Percentiles rank a stretch among this genome's conserved stretches.
Conservation (phyloP, 1,284 basidiomycete species). For the Taiwanofungus camphoratus region DNA sequence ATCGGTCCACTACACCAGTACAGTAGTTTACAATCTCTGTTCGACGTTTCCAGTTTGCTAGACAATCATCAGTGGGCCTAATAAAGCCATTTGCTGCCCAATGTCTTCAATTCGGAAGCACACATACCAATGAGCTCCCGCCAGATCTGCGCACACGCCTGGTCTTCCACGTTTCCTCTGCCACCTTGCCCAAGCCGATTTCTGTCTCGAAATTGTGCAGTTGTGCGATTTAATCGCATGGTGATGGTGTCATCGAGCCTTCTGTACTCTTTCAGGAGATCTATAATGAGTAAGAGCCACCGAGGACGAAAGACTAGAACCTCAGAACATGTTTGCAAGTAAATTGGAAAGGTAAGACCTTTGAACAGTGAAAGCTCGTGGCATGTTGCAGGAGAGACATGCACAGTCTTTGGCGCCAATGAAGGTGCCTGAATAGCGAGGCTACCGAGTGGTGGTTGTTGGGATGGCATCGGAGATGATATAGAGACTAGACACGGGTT, state of each 20-base stretch:
- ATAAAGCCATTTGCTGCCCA: too few relatives aligned
- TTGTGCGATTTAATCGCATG: slow-evolving; percentile 80
- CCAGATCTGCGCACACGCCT: slow-evolving; percentile 79
- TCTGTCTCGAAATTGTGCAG: slow-evolving; percentile 73
- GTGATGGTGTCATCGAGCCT: slow-evolving; percentile 80
- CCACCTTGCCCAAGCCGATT: slow-evolving; percentile 41
- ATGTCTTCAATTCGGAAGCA: not conserved
- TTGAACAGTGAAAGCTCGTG: slow-evolving; percentile 80
- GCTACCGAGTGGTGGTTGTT: slow-evolving; percentile 55
- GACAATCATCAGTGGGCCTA: too few relatives aligned
- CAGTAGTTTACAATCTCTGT: slow-evolving; percentile 79
- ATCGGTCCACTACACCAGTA: slow-evolving; percentile 62
- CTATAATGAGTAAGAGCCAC: slow-evolving; percentile 33
- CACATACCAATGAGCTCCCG: slow-evolving; percentile 73
- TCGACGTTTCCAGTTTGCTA: slow-evolving; percentile 82
- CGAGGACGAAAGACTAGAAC: not conserved
- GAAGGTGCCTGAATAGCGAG: slow-evolving; percentile 63
- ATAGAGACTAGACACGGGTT: too few relatives aligned
- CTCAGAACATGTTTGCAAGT: too few relatives aligned
- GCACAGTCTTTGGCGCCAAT: slow-evolving; percentile 51
- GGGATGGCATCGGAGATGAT: slow-evolving; percentile 49
- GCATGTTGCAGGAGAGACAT: slow-evolving; percentile 68
- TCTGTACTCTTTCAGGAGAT: slow-evolving; percentile 81
- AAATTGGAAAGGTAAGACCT: slow-evolving; percentile 47
- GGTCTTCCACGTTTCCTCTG: slow-evolving; percentile 53